Percentiles rank a stretch among this genome's conserved stretches.
phyloP scores from a whole-genome alignment of 495 filamentous ascomycete species.

The Sphaerosporella brunnea region DNA sequence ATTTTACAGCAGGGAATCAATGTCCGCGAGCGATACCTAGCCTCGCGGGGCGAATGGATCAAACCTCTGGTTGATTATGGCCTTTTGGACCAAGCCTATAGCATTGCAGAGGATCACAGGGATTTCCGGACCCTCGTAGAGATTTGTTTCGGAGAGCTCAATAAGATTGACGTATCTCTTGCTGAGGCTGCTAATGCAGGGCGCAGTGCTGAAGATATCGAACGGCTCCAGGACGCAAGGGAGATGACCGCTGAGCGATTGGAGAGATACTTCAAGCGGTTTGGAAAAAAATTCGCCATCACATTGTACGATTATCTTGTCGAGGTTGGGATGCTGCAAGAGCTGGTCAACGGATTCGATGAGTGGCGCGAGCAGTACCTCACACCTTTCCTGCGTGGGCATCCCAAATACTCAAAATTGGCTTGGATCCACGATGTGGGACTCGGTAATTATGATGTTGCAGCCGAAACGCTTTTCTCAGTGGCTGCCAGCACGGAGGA shows the following conservation, averaged over 20 bases:
- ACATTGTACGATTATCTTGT: slow-evolving; percentile 65
- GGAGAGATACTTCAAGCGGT: slow-evolving; percentile 49
- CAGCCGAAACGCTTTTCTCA: slow-evolving; percentile 46
- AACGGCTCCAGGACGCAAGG: slow-evolving; percentile 26
- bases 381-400: slow-evolving; percentile 55
- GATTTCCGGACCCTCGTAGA: slow-evolving; percentile 55
- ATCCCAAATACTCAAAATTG: slow-evolving; percentile 52
- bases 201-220: slow-evolving; percentile 5
- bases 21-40: slow-evolving; percentile 33
- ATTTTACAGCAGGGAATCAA: slow-evolving; percentile 31
- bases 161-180: slow-evolving; percentile 18
- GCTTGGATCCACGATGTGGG: slow-evolving; percentile 86
- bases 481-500: slow-evolving; percentile 49
- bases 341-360: slow-evolving; percentile 47
- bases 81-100: slow-evolving; percentile 47
- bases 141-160: slow-evolving; percentile 25
- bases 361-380: slow-evolving; percentile 42
- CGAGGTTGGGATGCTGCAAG: slow-evolving; percentile 41
- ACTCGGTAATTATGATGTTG: slow-evolving; percentile 51
- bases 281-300: slow-evolving; percentile 59
- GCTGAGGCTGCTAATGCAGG: slow-evolving; percentile 20
- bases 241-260: slow-evolving; percentile 32
- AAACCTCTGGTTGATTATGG: slow-evolving; percentile 51
- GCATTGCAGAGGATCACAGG: slow-evolving; percentile 53
- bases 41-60: slow-evolving; percentile 40